phyloP scores from a whole-genome alignment of 768 basidiomycete genomes.

The Candolleomyces eurysporus region DNA sequence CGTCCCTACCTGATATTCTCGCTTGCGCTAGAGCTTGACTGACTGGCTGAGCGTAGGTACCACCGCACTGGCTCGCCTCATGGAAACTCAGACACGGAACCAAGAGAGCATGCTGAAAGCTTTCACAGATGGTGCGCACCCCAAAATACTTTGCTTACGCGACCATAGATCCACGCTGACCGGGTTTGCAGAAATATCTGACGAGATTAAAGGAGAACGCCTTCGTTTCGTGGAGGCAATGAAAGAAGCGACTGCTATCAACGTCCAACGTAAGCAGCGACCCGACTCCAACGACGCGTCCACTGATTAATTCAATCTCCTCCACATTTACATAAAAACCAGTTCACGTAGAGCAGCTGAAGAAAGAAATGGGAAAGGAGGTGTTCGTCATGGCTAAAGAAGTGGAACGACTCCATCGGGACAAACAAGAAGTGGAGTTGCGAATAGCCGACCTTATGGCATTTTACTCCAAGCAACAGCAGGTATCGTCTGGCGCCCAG shows the following conservation, averaged over 20 bases:
- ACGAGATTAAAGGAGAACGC: constrained; percentile 83
- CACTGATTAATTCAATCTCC: background rate
- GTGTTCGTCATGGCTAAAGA: constrained; percentile 74
- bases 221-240: constrained; percentile 91
- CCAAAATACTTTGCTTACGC: background rate
- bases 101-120: constrained; percentile 69
- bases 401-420: constrained; percentile 62
- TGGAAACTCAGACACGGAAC: constrained; percentile 69
- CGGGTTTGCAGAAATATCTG: constrained; percentile 58
- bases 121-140: constrained; percentile 55
- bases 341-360: constrained; percentile 90
- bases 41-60: constrained; percentile 37
- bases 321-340: background rate
- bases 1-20: constrained; percentile 8
- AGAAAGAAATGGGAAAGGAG: constrained; percentile 73
- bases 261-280: constrained; percentile 62
- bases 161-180: background rate
- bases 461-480: constrained; percentile 59
- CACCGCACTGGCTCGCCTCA: constrained; percentile 55
- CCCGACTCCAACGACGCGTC: background rate
- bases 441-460: constrained; percentile 73
- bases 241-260: constrained; percentile 89
- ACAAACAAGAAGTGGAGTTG: constrained; percentile 62
- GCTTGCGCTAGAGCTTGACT: background rate
- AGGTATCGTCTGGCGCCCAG: background rate